Conservation (phyloP, 345 rosid species). For the Eucalyptus coolabah region DNA sequence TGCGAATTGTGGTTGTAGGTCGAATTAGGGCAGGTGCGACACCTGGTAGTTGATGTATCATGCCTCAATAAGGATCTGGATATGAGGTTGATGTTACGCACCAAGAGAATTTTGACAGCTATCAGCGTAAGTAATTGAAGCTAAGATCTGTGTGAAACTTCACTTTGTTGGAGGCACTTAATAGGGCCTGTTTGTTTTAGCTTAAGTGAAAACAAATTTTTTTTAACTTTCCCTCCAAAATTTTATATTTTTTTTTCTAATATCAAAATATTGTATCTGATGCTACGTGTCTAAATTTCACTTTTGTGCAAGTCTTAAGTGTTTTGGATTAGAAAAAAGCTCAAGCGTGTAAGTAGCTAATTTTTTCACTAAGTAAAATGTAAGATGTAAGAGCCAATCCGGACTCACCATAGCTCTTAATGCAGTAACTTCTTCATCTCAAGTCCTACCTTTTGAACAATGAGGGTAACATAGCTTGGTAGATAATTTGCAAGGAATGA, state of each 20-base stretch:
- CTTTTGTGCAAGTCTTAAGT: not conserved
- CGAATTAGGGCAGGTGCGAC: not conserved
- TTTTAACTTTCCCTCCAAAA: not conserved
- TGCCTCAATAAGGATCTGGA: not conserved
- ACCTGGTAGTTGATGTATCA: not conserved
- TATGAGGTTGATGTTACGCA: not conserved
- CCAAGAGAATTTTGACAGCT: not conserved
- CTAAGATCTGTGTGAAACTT: not conserved
- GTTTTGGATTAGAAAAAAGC: not conserved
- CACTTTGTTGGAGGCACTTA: not conserved
- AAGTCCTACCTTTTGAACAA: not conserved
- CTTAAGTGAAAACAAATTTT: not conserved
- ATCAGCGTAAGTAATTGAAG: not conserved
- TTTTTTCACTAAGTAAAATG: not conserved
- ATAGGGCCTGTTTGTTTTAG: not conserved
- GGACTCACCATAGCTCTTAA: not conserved
- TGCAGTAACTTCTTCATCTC: not conserved
- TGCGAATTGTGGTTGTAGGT: not conserved
- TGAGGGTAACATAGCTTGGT: not conserved
- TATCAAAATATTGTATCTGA: not conserved
- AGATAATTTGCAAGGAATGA: not conserved
- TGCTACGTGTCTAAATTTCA: not conserved
- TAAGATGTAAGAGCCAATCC: not conserved
- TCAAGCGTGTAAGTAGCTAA: not conserved
- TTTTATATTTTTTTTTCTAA: not conserved